A percentile compares a stretch with the other conserved stretches of the same genome.
Conservation (phyloP, 2,329 filamentous ascomycete genomes). For the Arthrobotrys musiformis region DNA sequence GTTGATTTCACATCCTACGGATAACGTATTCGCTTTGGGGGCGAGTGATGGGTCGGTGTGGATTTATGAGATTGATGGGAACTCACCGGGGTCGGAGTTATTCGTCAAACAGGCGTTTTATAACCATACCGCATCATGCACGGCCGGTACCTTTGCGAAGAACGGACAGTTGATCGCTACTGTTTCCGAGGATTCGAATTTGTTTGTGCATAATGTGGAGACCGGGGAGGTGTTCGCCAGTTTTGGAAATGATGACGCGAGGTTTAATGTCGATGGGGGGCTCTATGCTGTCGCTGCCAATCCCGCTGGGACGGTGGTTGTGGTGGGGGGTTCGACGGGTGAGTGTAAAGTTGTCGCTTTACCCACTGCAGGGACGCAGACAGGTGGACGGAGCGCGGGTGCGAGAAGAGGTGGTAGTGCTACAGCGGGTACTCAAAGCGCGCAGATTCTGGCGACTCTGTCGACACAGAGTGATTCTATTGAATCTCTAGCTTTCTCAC, state of each 20-base stretch:
- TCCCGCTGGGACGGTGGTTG: constrained; percentile 80
- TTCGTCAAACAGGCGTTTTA: constrained; percentile 92
- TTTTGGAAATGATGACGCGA: constrained; percentile 82
- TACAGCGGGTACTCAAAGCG: constrained; percentile 66
- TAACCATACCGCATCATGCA: constrained; percentile 85
- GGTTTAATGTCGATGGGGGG: constrained; percentile 90
- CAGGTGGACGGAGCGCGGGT: constrained; percentile 60
- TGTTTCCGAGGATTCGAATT: constrained; percentile 84
- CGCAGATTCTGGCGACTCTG: constrained; percentile 82
- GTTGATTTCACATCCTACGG: constrained; percentile 73
- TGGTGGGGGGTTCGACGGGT: constrained; percentile 87
- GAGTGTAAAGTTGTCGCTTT: constrained; percentile 86
- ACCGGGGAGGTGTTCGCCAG: constrained; percentile 76
- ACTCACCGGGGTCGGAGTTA: constrained; percentile 72
- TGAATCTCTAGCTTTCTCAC: constrained; percentile 77
- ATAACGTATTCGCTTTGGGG: constrained; percentile 83
- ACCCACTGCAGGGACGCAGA: constrained; percentile 67
- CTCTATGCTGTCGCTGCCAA: constrained; percentile 88
- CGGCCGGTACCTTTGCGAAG: constrained; percentile 88
- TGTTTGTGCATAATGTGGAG: constrained; percentile 89
- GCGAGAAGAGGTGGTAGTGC: constrained; percentile 63
- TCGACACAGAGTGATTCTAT: constrained; percentile 82
- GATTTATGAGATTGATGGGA: constrained; percentile 86
- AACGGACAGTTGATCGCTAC: constrained; percentile 88
- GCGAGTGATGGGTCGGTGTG: constrained; percentile 92